These are phyloP conservation scores for Arachis monticola DNA, from an alignment of 331 rosid genomes.

Conservation along the genomic window DNA sequence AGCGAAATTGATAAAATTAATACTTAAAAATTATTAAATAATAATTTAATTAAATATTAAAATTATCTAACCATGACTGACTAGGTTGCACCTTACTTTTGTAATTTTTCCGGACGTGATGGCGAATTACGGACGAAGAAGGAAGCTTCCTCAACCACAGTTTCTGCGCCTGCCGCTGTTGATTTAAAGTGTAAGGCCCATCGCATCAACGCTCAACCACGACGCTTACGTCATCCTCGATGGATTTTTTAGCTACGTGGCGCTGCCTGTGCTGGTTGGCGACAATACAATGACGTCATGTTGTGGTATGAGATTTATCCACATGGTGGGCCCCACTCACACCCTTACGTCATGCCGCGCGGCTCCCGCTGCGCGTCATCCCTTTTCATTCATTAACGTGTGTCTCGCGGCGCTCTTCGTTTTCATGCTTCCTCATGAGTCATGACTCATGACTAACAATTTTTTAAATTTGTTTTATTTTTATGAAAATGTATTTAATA, in stretches of 20 bases:
- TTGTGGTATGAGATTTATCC: slow-evolving; percentile 21
- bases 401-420: not conserved
- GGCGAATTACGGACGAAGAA: not conserved
- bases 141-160: not conserved
- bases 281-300: slow-evolving; percentile 37
- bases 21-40: too few species aligned
- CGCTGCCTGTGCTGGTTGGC: not conserved
- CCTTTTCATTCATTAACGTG: slow-evolving; percentile 16
- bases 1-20: too few species aligned
- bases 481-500: not conserved
- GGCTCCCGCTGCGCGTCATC: slow-evolving; percentile 30
- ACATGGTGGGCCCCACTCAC: slow-evolving; percentile 44
- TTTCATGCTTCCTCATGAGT: not conserved
- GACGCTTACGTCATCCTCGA: not conserved
- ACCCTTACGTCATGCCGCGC: slow-evolving; percentile 34
- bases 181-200: not conserved
- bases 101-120: not conserved
- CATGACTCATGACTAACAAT: not conserved
- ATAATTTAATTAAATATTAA: too few species aligned
- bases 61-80: too few species aligned
- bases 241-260: not conserved
- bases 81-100: too few species aligned
- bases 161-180: not conserved
- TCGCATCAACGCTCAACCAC: not conserved
- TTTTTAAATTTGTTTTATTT: not conserved